phyloP scores from a whole-genome alignment of 2,329 filamentous ascomycete genomes.

The Orbilia javanica region DNA sequence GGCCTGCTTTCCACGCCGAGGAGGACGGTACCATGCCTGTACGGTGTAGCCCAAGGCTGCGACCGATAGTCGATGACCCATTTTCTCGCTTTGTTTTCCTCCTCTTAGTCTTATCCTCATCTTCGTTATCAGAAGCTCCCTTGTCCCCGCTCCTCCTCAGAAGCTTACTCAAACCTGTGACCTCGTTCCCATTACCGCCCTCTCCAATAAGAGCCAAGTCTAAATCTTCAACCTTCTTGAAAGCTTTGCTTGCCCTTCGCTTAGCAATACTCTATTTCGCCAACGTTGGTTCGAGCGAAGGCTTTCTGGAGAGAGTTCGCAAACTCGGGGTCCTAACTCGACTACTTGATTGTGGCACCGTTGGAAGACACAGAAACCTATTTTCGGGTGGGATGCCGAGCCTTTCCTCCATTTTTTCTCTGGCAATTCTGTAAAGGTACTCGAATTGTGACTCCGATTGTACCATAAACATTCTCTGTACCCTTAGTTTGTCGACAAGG shows the following conservation, averaged over 20 bases:
- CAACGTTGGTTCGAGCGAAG: conserved; percentile 46
- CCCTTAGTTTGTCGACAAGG: conserved; percentile 82
- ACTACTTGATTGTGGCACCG: conserved; percentile 27
- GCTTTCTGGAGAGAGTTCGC: conserved; percentile 38
- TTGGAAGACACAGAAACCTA: conserved; percentile 55
- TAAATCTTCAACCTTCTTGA: background rate
- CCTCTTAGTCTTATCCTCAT: background rate
- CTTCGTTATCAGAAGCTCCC: background rate
- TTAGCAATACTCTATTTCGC: conserved; percentile 45
- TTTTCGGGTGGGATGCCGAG: conserved; percentile 64
- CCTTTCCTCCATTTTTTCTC: conserved; percentile 71
- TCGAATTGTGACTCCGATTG: conserved; percentile 85
- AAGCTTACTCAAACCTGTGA: background rate
- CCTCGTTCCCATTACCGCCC: background rate
- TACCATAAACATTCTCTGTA: conserved; percentile 95
- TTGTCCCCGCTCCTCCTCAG: background rate
- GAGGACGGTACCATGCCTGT: background rate
- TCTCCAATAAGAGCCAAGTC: background rate
- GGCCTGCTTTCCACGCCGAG: background rate
- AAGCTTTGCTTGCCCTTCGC: conserved; percentile 24
- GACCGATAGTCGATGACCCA: background rate
- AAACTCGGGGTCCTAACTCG: conserved; percentile 47
- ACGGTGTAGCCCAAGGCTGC: background rate
- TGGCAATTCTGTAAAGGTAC: conserved; percentile 88
- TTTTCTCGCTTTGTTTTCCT: background rate